Conservation (phyloP, 225 moss, liverwort and hornwort species). For the Bryum argenteum region DNA sequence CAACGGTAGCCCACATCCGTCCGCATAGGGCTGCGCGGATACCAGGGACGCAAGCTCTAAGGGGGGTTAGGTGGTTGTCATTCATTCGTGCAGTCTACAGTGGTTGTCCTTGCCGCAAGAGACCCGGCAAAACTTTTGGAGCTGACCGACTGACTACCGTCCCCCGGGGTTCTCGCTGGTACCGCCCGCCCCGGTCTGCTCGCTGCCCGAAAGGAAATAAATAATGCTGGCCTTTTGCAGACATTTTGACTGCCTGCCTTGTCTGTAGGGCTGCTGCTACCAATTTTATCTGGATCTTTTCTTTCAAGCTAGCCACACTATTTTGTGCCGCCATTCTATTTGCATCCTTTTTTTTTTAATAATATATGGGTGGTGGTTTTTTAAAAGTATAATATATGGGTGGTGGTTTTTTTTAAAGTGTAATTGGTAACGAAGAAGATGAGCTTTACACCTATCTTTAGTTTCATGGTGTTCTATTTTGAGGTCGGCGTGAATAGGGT, state of each 20-base stretch:
- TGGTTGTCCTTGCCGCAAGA: conserved; percentile 27
- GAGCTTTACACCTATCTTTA: too few species aligned
- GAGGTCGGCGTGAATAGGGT: too few species aligned
- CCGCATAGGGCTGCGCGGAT: neutral
- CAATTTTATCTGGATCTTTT: neutral
- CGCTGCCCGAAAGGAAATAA: neutral
- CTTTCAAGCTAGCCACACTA: neutral
- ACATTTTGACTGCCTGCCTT: neutral
- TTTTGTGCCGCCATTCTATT: neutral
- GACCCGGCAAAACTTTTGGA: conserved; percentile 15
- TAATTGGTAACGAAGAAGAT: too few species aligned
- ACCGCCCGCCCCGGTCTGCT: neutral
- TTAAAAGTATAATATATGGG: too few species aligned
- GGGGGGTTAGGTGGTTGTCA: neutral
- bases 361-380: too few species aligned
- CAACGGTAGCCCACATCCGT: neutral
- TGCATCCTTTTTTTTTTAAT: too few species aligned
- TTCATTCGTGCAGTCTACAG: neutral
- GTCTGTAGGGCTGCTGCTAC: too few species aligned
- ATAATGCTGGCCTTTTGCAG: neutral
- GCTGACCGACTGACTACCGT: conserved; percentile 23
- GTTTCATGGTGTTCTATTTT: too few species aligned
- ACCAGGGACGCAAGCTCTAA: conserved; percentile 14
- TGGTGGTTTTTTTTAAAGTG: too few species aligned
- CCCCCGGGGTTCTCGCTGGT: conserved; percentile 14